Evolutionary conservation across 148 eudicot genomes (phyloP).

Genomic region (Persicaria maculosa): DNA sequence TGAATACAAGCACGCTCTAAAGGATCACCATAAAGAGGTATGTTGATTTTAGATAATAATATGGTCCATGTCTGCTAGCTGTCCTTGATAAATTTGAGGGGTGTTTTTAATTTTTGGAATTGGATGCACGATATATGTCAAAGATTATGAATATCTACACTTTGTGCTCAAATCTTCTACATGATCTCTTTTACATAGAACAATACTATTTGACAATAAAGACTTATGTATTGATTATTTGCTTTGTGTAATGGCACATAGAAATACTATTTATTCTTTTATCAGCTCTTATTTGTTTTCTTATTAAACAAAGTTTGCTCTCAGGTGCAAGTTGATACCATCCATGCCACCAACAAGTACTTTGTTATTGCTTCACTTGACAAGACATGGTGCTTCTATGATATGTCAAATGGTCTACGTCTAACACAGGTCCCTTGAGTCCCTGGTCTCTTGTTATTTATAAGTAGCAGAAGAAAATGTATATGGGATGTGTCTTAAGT

Average conservation of each 20-base stretch:
- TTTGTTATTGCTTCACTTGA: slow-evolving; percentile 89
- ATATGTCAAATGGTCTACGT: slow-evolving; percentile 68
- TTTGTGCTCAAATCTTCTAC: not conserved
- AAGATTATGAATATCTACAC: not conserved
- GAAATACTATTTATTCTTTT: not conserved
- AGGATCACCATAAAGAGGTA: slow-evolving; percentile 93
- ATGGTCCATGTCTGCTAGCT: slow-evolving; percentile 12
- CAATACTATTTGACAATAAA: not conserved
- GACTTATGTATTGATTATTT: not conserved
- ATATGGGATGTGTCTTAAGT: not conserved
- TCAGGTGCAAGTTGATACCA: slow-evolving; percentile 91
- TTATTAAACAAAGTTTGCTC: not conserved
- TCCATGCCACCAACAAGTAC: slow-evolving; percentile 85
- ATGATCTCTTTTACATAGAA: not conserved
- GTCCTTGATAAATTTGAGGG: too few species aligned
- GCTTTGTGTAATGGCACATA: not conserved
- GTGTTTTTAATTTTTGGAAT: not conserved
- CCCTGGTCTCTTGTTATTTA: not conserved
- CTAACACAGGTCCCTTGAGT: slow-evolving; percentile 61
- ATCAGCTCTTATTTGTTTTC: not conserved
- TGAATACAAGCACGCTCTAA: slow-evolving; percentile 63
- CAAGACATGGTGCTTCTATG: slow-evolving; percentile 94
- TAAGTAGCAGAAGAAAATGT: not conserved
- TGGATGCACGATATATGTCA: not conserved
- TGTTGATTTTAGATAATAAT: not conserved